phyloP scores from a whole-genome alignment of 768 basidiomycete species.

The Leccinum rimulosum region DNA sequence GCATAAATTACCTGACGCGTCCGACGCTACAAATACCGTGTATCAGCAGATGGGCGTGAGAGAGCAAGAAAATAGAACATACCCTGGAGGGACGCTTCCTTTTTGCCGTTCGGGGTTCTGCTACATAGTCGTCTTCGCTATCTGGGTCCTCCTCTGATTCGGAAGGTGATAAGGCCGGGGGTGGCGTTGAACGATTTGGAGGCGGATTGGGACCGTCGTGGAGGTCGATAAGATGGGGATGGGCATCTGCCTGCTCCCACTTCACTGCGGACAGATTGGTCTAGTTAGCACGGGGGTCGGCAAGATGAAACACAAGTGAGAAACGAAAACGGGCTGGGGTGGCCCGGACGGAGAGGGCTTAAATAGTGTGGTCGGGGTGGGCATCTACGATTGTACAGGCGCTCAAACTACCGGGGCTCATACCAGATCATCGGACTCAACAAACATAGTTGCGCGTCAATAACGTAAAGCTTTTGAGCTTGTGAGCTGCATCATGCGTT shows the following conservation, averaged over 20 bases:
- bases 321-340: conserved; percentile 3
- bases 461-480: conserved; percentile 35
- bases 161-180: conserved; percentile 35
- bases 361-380: conserved; percentile 13
- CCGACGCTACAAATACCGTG: conserved; percentile 38
- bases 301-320: conserved; percentile 15
- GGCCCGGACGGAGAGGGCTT: conserved; percentile 7
- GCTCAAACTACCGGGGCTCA: conserved; percentile 32
- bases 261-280: conserved; percentile 48
- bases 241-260: conserved; percentile 67
- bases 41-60: conserved; percentile 13
- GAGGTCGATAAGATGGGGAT: conserved; percentile 42
- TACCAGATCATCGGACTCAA: conserved; percentile 39
- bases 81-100: conserved; percentile 43
- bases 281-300: conserved; percentile 27
- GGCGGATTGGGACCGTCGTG: conserved; percentile 22
- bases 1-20: conserved; percentile 38
- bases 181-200: conserved; percentile 23
- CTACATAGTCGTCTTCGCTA: conserved; percentile 75
- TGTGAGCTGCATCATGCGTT: conserved; percentile 33
- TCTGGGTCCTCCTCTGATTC: conserved; percentile 50
- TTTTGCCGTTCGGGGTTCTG: conserved; percentile 36
- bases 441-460: conserved; percentile 34
- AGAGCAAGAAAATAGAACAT: conserved; percentile 24
- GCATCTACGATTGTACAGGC: conserved; percentile 26